These are phyloP conservation scores for Liquidambar formosana DNA, from an alignment of 164 flowering plant species.

Conservation along the genomic window DNA sequence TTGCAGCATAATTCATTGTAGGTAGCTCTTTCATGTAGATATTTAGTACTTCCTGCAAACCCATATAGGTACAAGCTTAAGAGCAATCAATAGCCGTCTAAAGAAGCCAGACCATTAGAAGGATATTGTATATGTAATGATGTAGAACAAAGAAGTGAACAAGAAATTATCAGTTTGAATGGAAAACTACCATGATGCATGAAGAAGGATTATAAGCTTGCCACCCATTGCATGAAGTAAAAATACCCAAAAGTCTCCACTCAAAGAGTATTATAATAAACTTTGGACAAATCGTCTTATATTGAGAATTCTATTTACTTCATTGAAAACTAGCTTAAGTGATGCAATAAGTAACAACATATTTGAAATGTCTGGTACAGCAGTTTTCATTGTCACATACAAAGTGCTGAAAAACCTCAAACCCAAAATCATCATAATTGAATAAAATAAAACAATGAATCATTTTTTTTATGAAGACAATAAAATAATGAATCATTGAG, in stretches of 20 bases:
- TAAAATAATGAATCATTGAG: too few relatives aligned
- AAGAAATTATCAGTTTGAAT: neutral
- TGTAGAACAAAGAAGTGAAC: neutral
- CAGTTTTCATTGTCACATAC: too few relatives aligned
- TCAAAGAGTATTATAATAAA: neutral
- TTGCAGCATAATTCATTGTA: slow-evolving; percentile 84
- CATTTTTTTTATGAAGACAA: too few relatives aligned
- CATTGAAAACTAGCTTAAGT: too few relatives aligned
- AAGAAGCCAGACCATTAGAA: neutral
- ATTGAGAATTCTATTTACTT: neutral
- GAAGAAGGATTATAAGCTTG: neutral
- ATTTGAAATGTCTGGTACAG: too few relatives aligned
- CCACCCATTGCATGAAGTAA: too few relatives aligned
- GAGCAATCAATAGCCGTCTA: neutral
- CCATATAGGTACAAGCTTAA: slow-evolving; percentile 5
- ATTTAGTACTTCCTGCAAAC: slow-evolving; percentile 59
- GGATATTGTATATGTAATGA: neutral
- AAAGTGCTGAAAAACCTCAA: too few relatives aligned
- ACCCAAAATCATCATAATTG: too few relatives aligned
- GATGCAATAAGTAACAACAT: too few relatives aligned
- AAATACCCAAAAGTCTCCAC: too few relatives aligned
- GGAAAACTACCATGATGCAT: neutral
- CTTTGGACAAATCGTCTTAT: neutral
- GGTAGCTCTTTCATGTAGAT: slow-evolving; percentile 76
- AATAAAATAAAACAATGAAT: too few relatives aligned